Evolutionary conservation across 805 yeast genomes (phyloP), one percentile per base, ranked within the genome.

Genomic region (Martiniozyma abietophila): DNA sequence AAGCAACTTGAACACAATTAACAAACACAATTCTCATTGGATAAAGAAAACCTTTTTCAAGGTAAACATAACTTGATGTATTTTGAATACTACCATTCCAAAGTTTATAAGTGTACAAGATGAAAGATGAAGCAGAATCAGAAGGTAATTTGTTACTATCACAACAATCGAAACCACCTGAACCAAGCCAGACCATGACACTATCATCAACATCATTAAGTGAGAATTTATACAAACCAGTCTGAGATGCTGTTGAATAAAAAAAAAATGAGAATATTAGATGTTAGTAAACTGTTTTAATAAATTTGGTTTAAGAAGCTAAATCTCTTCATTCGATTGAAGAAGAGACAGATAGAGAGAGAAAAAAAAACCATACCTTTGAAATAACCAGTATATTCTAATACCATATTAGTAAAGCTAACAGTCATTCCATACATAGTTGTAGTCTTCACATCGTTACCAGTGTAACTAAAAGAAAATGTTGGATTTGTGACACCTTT

Each of bases 121-220:
- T n/a, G n/a, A n/a, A n/a, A n/a, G n/a, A n/a, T n/a, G n/a, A n/a
- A n/a, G n/a, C n/a, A n/a, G n/a, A n/a, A n/a, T n/a, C n/a, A n/a
- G n/a, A n/a, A n/a, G n/a, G n/a, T n/a, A n/a, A n/a, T 3, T n/a
- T 7, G 24, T 28, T 20, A 28, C 14, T 6, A 12, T 12, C n/a
- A 42, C 63, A 53, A 45, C 69, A 64, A 20, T 48, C 49, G 19
- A 62, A 50, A 8, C 55, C 55, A 33, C 43, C 47, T 5, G 48
- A 50, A 29, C 59, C 59, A 30, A 53, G 35, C 23, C 42, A 47
- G 27, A 61, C 52, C 39, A 49, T 50, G n/a, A 42, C 54, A 16
- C 47, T 41, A 41, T 58, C 61, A 44, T 56, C 63, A 17, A 48
- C 46, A 7, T 31, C 22, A 6, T 23, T 18, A 4, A 53, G 31